Percentiles rank a stretch among this genome's conserved stretches.
These are phyloP conservation scores for Nasturtium officinale DNA, from an alignment of 345 rosid species.

Conservation along the genomic window DNA sequence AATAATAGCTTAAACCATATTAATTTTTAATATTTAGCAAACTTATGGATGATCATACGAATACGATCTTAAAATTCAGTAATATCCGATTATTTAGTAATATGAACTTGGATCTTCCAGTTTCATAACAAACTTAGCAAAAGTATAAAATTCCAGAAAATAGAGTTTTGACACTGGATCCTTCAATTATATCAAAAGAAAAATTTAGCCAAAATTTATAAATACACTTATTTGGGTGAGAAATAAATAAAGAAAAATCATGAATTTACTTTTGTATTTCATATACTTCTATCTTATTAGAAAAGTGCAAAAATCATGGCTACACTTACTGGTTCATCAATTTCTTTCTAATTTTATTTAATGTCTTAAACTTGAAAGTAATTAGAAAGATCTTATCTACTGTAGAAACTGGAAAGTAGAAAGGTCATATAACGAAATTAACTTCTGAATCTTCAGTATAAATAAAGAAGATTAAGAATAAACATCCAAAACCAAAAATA, in stretches of 20 bases:
- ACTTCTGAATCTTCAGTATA: conserved; percentile 3
- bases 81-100: not conserved
- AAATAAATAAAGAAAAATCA: not conserved
- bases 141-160: not conserved
- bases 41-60: not conserved
- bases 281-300: not conserved
- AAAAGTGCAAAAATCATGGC: conserved; percentile 4
- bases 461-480: conserved; percentile 22
- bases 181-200: not conserved
- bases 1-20: not conserved
- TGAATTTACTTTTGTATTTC: not conserved
- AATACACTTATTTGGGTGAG: not conserved
- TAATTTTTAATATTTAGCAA: not conserved
- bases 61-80: not conserved
- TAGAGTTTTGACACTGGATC: not conserved
- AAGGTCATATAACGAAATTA: not conserved
- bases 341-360: not conserved
- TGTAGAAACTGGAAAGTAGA: conserved; percentile 27
- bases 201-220: not conserved
- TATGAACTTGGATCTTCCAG: not conserved
- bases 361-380: not conserved
- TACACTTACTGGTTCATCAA: not conserved
- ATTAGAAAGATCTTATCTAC: conserved; percentile 9
- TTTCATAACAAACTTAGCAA: not conserved
- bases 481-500: conserved; percentile 28